These are phyloP conservation scores for Populus tremula DNA, from an alignment of 345 rosid species.

Conservation along the genomic window DNA sequence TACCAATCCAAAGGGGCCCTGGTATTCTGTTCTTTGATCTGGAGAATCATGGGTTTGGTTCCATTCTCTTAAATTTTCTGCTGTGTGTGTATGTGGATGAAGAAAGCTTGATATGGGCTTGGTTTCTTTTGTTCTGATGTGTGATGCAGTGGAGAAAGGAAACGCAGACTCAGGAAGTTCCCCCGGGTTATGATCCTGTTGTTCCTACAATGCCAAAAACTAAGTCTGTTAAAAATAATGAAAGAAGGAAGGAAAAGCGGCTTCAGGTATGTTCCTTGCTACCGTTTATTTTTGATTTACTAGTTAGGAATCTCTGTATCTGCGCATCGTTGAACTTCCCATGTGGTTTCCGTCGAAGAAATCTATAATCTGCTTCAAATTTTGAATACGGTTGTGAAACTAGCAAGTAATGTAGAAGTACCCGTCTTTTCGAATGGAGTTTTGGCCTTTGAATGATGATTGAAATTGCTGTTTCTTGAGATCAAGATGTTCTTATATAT, in stretches of 20 bases:
- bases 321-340: too few relatives aligned
- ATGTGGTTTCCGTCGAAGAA: too few relatives aligned
- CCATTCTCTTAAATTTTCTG: not conserved
- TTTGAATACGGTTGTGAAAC: too few relatives aligned
- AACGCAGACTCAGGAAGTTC: slow-evolving; percentile 52
- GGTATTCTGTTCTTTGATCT: too few relatives aligned
- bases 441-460: too few relatives aligned
- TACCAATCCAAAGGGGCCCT: too few relatives aligned
- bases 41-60: not conserved
- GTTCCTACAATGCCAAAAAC: slow-evolving; percentile 69
- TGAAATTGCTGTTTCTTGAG: too few relatives aligned
- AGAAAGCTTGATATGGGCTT: not conserved
- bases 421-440: too few relatives aligned
- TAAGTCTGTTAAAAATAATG: slow-evolving; percentile 76
- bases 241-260: slow-evolving; percentile 88
- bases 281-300: not conserved
- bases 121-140: not conserved
- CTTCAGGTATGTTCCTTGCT: slow-evolving; percentile 49
- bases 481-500: too few relatives aligned
- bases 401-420: too few relatives aligned
- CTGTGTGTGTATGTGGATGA: not conserved
- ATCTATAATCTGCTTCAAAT: too few relatives aligned
- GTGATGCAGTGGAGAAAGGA: slow-evolving; percentile 73
- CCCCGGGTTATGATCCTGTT: slow-evolving; percentile 77
- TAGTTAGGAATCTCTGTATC: too few relatives aligned